These are phyloP conservation scores for Curvularia hawaiiensis DNA, from an alignment of 2,329 filamentous ascomycete species.

Conservation along the genomic window DNA sequence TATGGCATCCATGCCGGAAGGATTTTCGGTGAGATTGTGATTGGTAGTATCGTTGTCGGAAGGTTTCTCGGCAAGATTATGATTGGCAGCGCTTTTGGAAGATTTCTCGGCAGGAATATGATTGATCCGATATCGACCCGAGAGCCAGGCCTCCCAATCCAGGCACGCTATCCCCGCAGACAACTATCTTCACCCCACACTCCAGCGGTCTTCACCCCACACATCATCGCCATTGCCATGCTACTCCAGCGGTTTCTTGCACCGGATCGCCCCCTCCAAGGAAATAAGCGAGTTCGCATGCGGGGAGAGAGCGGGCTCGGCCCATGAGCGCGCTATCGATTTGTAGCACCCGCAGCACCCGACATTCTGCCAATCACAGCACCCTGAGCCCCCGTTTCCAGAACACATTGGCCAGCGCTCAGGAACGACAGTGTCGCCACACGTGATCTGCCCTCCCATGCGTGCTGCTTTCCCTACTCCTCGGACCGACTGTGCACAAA, in stretches of 20 bases:
- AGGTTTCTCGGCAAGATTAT: conserved; percentile 9
- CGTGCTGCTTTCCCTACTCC: conserved; percentile 4
- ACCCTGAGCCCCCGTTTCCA: not conserved
- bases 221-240: not conserved
- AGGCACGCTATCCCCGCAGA: conserved; percentile 5
- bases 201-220: not conserved
- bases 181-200: conserved; percentile 4
- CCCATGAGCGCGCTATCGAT: conserved; percentile 11
- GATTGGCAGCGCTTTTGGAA: not conserved
- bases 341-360: conserved; percentile 18
- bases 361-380: conserved; percentile 26
- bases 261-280: conserved; percentile 7
- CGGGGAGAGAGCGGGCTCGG: conserved; percentile 15
- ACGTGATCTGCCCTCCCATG: conserved; percentile 1
- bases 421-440: not conserved
- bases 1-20: not conserved
- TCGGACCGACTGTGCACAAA: conserved; percentile 25
- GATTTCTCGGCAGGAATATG: conserved; percentile 9
- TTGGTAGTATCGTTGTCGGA: not conserved
- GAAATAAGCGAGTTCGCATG: conserved; percentile 17
- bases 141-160: not conserved
- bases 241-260: conserved; percentile 1
- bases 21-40: conserved; percentile 12
- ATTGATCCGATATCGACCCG: conserved; percentile 25
- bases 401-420: not conserved